Evolutionary conservation across 129 eudicot species (phyloP).

Genomic region (Smallanthus sonchifolius): DNA sequence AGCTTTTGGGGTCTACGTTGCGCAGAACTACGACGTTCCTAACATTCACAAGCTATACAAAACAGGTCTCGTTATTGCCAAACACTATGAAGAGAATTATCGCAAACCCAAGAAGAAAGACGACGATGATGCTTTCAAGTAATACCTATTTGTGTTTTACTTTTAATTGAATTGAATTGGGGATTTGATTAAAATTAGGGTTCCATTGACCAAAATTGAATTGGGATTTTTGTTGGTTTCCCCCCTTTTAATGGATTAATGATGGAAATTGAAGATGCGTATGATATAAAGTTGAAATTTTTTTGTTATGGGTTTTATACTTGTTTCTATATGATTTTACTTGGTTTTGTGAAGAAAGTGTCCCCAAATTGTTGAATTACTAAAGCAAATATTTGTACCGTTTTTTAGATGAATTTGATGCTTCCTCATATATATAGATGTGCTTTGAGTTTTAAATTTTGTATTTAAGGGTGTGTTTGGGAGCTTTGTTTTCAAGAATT

Average conservation of each 20-base stretch:
- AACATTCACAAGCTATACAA: constrained; percentile 10
- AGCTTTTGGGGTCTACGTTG: constrained; percentile 48
- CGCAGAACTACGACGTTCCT: constrained; percentile 17
- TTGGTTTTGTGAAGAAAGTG: neutral
- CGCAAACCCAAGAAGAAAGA: constrained; percentile 11
- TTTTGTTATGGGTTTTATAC: neutral
- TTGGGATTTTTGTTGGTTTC: neutral
- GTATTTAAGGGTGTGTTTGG: neutral
- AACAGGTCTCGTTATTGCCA: neutral
- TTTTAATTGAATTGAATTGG: neutral
- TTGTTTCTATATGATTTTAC: neutral
- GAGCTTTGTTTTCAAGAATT: neutral
- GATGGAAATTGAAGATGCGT: neutral
- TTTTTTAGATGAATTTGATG: neutral
- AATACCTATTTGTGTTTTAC: neutral
- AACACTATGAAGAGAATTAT: constrained; percentile 12
- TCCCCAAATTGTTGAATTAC: neutral
- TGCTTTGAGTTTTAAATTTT: neutral
- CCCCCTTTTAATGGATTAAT: neutral
- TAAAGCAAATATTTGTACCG: neutral
- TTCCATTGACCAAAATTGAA: neutral
- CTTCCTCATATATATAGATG: neutral
- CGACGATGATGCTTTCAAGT: constrained; percentile 2
- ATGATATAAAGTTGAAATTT: neutral
- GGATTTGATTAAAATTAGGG: neutral